Percentiles rank a stretch among this genome's conserved stretches.
Conservation (phyloP, 176 grass and related monocot species). For the Eleusine indica region DNA sequence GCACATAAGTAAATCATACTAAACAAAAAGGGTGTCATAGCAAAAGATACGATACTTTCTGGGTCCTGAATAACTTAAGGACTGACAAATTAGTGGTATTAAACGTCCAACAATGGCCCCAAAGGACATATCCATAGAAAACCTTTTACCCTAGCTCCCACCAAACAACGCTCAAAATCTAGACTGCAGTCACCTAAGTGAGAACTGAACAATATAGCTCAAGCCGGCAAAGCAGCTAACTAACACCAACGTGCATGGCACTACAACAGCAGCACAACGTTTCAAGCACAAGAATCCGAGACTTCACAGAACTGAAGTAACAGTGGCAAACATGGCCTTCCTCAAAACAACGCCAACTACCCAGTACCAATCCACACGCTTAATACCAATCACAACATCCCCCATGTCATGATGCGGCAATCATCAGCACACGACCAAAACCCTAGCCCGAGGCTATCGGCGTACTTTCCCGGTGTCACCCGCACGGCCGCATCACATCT, state of each 20-base stretch:
- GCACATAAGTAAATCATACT: neutral
- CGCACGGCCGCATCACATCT: neutral
- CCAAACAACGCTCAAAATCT: neutral
- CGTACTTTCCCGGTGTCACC: neutral
- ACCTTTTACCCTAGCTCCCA: neutral
- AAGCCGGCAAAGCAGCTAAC: neutral
- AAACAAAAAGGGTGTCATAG: slow-evolving; percentile 2
- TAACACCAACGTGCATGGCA: neutral
- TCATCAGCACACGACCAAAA: slow-evolving; percentile 32
- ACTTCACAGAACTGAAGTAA: neutral
- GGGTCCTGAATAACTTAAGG: slow-evolving; percentile 1
- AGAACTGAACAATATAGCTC: neutral
- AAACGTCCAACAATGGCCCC: neutral
- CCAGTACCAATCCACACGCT: neutral
- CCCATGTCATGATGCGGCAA: neutral
- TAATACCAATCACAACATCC: slow-evolving; percentile 19
- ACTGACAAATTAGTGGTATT: neutral
- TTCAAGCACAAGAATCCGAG: neutral
- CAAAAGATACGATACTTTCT: neutral
- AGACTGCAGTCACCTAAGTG: neutral
- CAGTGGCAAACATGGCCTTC: neutral
- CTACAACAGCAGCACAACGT: neutral
- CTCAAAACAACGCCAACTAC: slow-evolving; percentile 11
- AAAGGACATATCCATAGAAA: neutral
- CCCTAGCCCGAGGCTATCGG: slow-evolving; percentile 24